Evolutionary conservation across 768 basidiomycete species (phyloP).

Genomic region (Russula virescens): DNA sequence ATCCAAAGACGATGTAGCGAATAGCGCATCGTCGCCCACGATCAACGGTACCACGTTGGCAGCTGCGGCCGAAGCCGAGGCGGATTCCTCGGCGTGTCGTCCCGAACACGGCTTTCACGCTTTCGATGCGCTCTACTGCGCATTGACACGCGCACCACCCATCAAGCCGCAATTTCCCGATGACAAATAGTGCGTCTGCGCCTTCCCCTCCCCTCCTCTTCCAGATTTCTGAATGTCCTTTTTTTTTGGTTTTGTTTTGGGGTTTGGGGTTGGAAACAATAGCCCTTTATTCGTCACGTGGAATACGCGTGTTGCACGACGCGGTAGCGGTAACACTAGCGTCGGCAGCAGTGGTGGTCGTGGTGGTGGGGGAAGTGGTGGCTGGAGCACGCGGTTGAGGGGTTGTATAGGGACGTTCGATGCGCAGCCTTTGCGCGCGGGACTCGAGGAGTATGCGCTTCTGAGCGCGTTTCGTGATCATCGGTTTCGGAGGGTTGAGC

Average conservation of each 20-base stretch:
- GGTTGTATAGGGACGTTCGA: conserved; percentile 97
- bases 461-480: conserved; percentile 86
- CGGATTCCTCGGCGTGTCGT: conserved; percentile 37
- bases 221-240: too few species aligned
- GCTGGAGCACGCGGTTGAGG: conserved; percentile 48
- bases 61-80: not conserved
- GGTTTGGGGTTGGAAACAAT: not conserved
- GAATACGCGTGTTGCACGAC: conserved; percentile 59
- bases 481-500: conserved; percentile 76
- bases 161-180: conserved; percentile 60
- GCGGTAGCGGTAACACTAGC: conserved; percentile 36
- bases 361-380: not conserved
- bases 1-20: too few species aligned
- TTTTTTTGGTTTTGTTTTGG: not conserved
- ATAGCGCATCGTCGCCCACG: not conserved
- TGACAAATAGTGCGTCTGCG: conserved; percentile 75
- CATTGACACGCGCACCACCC: conserved; percentile 53
- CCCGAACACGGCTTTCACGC: conserved; percentile 77
- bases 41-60: not conserved
- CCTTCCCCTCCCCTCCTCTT: not conserved
- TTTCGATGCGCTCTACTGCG: conserved; percentile 76
- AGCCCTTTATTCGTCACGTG: conserved; percentile 97
- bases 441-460: conserved; percentile 85
- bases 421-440: conserved; percentile 63
- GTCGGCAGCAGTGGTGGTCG: conserved; percentile 32